Conservation (phyloP, 345 rosid species). For the Physaria fendleri region DNA sequence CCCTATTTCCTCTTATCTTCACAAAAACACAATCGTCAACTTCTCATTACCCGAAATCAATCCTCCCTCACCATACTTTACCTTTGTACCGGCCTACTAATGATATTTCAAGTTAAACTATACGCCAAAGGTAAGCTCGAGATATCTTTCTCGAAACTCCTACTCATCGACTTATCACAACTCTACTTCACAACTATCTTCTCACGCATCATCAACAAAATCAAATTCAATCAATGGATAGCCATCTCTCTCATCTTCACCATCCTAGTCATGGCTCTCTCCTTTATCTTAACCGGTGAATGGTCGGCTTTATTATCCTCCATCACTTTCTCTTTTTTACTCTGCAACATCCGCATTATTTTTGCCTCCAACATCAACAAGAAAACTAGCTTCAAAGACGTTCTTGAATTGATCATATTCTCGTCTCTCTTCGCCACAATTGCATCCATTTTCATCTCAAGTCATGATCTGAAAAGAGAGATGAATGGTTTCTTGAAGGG, state of each 20-base stretch:
- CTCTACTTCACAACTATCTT: background rate
- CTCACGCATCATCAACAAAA: background rate
- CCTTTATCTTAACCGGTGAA: background rate
- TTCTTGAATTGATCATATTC: background rate
- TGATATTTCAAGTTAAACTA: background rate
- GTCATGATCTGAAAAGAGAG: background rate
- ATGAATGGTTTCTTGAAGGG: background rate
- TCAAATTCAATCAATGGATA: slow-evolving; percentile 3
- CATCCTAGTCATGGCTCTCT: slow-evolving; percentile 24
- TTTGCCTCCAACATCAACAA: background rate
- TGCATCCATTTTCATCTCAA: background rate
- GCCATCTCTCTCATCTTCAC: slow-evolving; percentile 2
- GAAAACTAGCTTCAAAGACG: background rate
- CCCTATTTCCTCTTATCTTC: background rate
- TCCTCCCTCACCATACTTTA: background rate
- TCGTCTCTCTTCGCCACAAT: background rate
- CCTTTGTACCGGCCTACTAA: background rate
- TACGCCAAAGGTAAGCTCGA: background rate
- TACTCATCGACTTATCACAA: slow-evolving; percentile 8
- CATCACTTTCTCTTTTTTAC: background rate
- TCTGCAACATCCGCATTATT: background rate
- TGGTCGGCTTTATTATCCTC: background rate
- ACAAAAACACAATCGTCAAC: background rate
- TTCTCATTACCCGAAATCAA: background rate
- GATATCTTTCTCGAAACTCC: background rate